Percentiles rank a stretch among this genome's conserved stretches.
Conservation (phyloP, 495 filamentous ascomycete species). For the Penicillium diatomitis region DNA sequence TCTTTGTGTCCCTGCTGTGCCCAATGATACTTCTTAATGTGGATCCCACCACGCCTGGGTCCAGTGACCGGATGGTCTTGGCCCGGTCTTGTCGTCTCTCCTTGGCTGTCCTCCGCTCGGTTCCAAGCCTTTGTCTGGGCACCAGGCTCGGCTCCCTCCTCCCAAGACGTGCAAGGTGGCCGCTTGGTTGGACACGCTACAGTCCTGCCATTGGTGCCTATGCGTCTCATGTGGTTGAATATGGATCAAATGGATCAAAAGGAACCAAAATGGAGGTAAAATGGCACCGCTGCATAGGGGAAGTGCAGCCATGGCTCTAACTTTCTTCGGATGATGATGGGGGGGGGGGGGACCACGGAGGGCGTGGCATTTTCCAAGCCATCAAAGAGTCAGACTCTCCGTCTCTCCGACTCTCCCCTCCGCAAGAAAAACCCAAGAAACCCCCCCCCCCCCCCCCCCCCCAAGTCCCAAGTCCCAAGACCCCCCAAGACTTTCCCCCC, state of each 20-base stretch:
- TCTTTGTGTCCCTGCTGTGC: slow-evolving; percentile 1
- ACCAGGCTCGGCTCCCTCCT: slow-evolving; percentile 29
- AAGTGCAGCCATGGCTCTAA: too few relatives aligned
- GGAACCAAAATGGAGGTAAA: too few relatives aligned
- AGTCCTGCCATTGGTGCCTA: too few relatives aligned
- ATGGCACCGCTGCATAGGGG: too few relatives aligned
- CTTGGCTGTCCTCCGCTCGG: slow-evolving; percentile 21
- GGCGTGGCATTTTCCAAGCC: not conserved
- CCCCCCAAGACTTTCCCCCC: slow-evolving; percentile 7
- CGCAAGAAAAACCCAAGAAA: slow-evolving; percentile 3
- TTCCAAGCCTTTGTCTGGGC: slow-evolving; percentile 33
- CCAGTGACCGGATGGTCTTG: slow-evolving; percentile 16
- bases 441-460: not conserved
- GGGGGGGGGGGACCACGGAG: not conserved
- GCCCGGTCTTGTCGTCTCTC: slow-evolving; percentile 24
- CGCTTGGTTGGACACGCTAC: too few relatives aligned
- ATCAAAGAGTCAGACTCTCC: not conserved
- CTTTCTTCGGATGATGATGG: too few relatives aligned
- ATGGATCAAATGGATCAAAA: too few relatives aligned
- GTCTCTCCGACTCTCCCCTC: not conserved
- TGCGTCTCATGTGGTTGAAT: too few relatives aligned
- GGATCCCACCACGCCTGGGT: not conserved
- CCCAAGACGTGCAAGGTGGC: slow-evolving; percentile 9
- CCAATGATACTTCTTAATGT: slow-evolving; percentile 7
- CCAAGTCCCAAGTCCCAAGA: not conserved